Percentiles rank a stretch among this genome's conserved stretches.
phyloP scores from a whole-genome alignment of 1,139 yeast species.

The Ogataea hybrid region DNA sequence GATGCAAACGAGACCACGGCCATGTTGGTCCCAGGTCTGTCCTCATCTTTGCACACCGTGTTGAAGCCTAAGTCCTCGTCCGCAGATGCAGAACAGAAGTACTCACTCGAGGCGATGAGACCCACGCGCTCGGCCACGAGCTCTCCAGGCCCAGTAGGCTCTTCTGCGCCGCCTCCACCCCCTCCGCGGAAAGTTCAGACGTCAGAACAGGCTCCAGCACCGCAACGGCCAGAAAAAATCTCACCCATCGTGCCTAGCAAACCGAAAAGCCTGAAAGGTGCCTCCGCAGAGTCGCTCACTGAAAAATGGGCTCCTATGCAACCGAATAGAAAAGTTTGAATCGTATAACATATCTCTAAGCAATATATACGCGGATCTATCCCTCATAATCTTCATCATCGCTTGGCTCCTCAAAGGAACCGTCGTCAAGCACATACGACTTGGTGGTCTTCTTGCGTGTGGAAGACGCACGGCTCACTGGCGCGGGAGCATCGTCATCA shows the following conservation, averaged over 20 bases:
- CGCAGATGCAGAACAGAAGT: constrained; percentile 12
- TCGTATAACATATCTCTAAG: neutral
- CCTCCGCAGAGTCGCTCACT: constrained; percentile 10
- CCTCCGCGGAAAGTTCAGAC: constrained; percentile 24
- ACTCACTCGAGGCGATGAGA: constrained; percentile 26
- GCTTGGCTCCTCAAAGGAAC: constrained; percentile 13
- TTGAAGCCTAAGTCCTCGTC: neutral
- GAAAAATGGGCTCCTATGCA: constrained; percentile 27
- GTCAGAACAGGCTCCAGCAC: constrained; percentile 3
- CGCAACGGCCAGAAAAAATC: constrained; percentile 14
- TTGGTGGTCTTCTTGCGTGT: constrained; percentile 15
- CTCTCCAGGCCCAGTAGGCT: constrained; percentile 22
- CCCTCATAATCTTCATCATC: constrained; percentile 25
- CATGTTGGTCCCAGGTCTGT: constrained; percentile 25
- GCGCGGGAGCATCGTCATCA: constrained; percentile 13
- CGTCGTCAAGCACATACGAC: constrained; percentile 20
- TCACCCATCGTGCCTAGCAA: constrained; percentile 32
- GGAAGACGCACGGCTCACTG: constrained; percentile 16
- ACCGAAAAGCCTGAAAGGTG: constrained; percentile 24
- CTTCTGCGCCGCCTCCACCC: constrained; percentile 29
- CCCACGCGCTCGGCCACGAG: constrained; percentile 31
- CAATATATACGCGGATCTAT: constrained; percentile 5
- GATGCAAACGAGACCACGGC: constrained; percentile 21
- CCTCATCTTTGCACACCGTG: constrained; percentile 18
- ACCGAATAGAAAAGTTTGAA: constrained; percentile 24